Base-by-base conservation (phyloP, 495 filamentous ascomycete species). In the Pyrenula aspistea region DNA sequence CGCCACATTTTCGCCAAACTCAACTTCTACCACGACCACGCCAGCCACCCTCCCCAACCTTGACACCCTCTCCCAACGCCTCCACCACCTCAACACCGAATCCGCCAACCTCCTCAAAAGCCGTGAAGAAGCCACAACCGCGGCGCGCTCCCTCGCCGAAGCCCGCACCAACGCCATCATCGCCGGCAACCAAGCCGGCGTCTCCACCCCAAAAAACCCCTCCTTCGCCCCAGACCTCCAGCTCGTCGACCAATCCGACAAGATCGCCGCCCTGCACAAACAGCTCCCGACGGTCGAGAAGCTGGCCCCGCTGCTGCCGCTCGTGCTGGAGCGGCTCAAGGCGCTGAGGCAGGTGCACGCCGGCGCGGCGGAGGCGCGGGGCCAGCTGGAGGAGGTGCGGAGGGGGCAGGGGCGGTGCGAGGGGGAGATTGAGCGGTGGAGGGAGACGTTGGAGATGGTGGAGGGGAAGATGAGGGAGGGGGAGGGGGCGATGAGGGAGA, bases 181-280 rank as follows among this genome's bases (percentile, higher is more conserved):
- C 20, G 63, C 63, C 2, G 71, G 71, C 12, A 63, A 64, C 31
- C 63, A 53, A 42, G 53, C 23, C 53, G 24, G 24, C 53, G 25
- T 54, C 53, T 25, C 8, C 12, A 53, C 25, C 54, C 25, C 22
- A 22, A 25, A 25, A 55, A 36, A 11, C 2, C 24, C 24, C 24
- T 15, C 24, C 64, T 24, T 65, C 47, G 60, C 57, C 3, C 57
- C 66, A 2, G 62, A 62, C 10, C 62, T 63, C 10, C 67, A 72
- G 54, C 69, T 75, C 56, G 77, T 82, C 31, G 89, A 94, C 63
- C 82, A 88, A 60, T 78, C 79, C 19, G 79, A 89, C 48, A 95
- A 95, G 67, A 86, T 97, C 66, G 92, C 95, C 62, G 91, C 91
- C 1, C 80, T 99, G 2, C 97, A 96, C 68, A 85, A 85, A 1